Evolutionary conservation across 2,329 filamentous ascomycete genomes (phyloP), one percentile per base, ranked within the genome.

Genomic region (Alternaria triticimaculans): DNA sequence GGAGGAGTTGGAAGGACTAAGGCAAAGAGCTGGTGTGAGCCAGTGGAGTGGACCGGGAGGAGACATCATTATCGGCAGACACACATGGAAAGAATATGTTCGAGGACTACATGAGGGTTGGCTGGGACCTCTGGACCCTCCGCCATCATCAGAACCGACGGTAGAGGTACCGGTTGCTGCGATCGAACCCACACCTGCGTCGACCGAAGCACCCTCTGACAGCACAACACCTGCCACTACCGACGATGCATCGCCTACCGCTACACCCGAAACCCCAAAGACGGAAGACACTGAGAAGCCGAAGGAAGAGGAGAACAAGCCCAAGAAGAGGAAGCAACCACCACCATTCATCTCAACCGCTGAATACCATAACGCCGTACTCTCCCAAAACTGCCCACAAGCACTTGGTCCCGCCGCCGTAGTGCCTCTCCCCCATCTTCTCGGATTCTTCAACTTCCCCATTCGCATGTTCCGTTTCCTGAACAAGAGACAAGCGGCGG

Each of bases 41-140:
- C 89, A 92, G 33, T 95, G 91, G 75, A 85, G 90, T 5, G 94
- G 92, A 10, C 84, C 91, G 21, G 87, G 87, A 66, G 96, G 96
- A 48, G 95, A 98, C 77, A 86, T 99, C 55, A 89, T 98, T 18
- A 88, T 99, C 72, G 96, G 96, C 12, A 85, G 95, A 60, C 92
- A 97, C 78, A 90, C 95, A 10, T 99, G 96, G 96, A 99, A 97
- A 82, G 96, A 99, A 81, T 99, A 98, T 79, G 84, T 98, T 23
- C 87, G 94, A 62, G 96, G 96, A 49, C 77, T 98, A 69, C 96
- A 99, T 78, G 96, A 99, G 81, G 96, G 96, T 60, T 99, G 96
- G 95, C 83, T 99, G 23, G 95, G 96, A 0, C 94, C 96, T 8
- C 83, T 97, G 46, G 88, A 91, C 63, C 81, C 88, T 60, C 91